These are phyloP conservation scores for Ustanciosporium gigantosporum DNA, from an alignment of 1,284 basidiomycete genomes.

Conservation along the genomic window DNA sequence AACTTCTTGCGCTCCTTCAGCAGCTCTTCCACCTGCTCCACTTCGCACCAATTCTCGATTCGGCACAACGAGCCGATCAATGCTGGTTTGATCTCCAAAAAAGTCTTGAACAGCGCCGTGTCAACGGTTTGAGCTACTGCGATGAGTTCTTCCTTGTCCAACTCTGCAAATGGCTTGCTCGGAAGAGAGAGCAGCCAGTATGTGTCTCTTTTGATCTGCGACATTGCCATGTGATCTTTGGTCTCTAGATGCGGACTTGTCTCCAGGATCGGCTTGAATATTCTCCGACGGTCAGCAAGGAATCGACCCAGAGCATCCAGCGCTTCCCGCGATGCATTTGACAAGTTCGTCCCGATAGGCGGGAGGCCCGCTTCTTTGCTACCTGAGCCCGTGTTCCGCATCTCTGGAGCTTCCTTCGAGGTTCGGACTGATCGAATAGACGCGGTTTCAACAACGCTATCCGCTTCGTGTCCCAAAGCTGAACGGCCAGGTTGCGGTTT, in stretches of 20 bases:
- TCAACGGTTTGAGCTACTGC: slow-evolving; percentile 87
- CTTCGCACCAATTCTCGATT: slow-evolving; percentile 94
- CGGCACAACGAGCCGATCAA: slow-evolving; percentile 86
- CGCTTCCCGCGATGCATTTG: slow-evolving; percentile 23
- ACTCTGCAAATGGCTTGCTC: slow-evolving; percentile 33
- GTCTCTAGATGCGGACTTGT: slow-evolving; percentile 21
- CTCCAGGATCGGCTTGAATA: slow-evolving; percentile 54
- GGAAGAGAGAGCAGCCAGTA: slow-evolving; percentile 46
- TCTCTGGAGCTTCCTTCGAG: slow-evolving; percentile 23
- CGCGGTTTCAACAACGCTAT: slow-evolving; percentile 12
- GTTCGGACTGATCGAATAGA: slow-evolving; percentile 33
- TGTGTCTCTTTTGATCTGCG: slow-evolving; percentile 44
- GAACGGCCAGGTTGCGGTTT: slow-evolving; percentile 18
- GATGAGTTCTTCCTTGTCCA: slow-evolving; percentile 47
- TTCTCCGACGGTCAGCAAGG: slow-evolving; percentile 56
- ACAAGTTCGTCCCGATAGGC: too few species aligned
- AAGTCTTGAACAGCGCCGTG: slow-evolving; percentile 92
- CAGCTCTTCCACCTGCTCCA: slow-evolving; percentile 88
- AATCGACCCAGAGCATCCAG: slow-evolving; percentile 57
- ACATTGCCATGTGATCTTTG: slow-evolving; percentile 40
- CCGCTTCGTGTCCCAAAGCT: slow-evolving; percentile 5
- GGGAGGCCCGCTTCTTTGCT: background rate
- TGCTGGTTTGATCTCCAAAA: slow-evolving; percentile 79
- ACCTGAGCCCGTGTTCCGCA: slow-evolving; percentile 7
- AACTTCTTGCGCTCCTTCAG: slow-evolving; percentile 83